phyloP scores from a whole-genome alignment of 1,284 basidiomycete genomes.

The Naganishia sp. region DNA sequence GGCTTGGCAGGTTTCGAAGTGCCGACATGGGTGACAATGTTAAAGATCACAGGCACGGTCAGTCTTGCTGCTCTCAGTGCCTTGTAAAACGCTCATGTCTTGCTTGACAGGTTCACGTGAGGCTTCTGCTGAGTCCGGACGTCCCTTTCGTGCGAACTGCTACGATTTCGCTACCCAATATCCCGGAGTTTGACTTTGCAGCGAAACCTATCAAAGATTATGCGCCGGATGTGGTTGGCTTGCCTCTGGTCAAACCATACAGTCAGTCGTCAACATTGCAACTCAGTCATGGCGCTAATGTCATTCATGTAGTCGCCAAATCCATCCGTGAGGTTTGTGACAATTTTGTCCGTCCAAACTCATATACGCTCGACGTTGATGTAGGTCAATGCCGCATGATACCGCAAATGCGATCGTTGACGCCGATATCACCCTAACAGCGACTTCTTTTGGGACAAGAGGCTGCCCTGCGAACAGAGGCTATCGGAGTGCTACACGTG shows the following conservation, averaged over 20 bases:
- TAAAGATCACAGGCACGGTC: constrained; percentile 35
- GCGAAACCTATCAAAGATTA: constrained; percentile 48
- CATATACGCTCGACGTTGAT: constrained; percentile 52
- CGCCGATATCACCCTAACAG: constrained; percentile 13
- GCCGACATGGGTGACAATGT: constrained; percentile 37
- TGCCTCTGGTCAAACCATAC: constrained; percentile 51
- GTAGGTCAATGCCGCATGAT: constrained; percentile 18
- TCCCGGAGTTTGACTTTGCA: constrained; percentile 53
- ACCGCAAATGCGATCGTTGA: not conserved
- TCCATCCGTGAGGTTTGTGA: constrained; percentile 50
- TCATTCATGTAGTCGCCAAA: constrained; percentile 24
- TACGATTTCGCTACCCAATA: constrained; percentile 48
- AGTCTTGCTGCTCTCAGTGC: not conserved
- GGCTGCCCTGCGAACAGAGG: constrained; percentile 41
- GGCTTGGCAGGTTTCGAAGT: constrained; percentile 49
- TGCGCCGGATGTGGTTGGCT: constrained; percentile 49
- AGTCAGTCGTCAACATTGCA: constrained; percentile 36
- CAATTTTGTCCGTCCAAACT: constrained; percentile 49
- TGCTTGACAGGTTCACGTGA: constrained; percentile 40
- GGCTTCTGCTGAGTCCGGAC: constrained; percentile 50
- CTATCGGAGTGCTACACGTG: constrained; percentile 52
- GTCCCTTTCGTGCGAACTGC: constrained; percentile 52
- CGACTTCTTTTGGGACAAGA: constrained; percentile 51
- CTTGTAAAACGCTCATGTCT: not conserved
- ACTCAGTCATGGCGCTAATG: not conserved